Base-by-base conservation (phyloP, 345 rosid species). In the Aquilaria sinensis region DNA sequence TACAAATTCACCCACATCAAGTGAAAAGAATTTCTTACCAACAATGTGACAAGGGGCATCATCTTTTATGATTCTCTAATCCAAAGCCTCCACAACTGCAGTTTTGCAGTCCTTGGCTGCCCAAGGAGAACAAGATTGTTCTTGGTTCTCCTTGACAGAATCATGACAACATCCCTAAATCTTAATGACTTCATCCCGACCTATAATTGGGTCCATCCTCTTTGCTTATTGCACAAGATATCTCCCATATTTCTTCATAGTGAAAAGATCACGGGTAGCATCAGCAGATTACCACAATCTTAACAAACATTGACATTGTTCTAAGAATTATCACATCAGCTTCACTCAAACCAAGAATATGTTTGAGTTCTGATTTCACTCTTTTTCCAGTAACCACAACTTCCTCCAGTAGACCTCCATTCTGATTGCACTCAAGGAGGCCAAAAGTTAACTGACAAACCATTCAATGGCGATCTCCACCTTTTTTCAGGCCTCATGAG, bases 81-180 rank as follows among this genome's bases (percentile, higher is more conserved):
- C 97, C 70, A 90, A 62, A 2, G 95, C 97, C 72, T 90, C 97
- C 3, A 83, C 97, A 0, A 90, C 97, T 32, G 95, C 97, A 3
- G 97, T 90, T 74, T 90, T 90, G 0, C 97, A 8, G 87, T 92
- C 13, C 95, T 95, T 1, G 97, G 97, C 53, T 87, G 92, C 47
- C 97, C 97, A 49, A 90, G 87, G 15, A 90, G 87, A 43, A 90
- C 97, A 0, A 95, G 97, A 47, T 90, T 90, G 77, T 90, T 90
- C 79, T 90, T 90, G 0, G 97, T 90, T 57, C 97, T 79, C 31
- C 97, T 71, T 0, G 95, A 90, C 13, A 90, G 83, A 58, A 90
- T 90, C 72, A 95, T 75, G 8, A 90, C 80, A 1, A 90, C 90
- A 61, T 92, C 77, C 49, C 92, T 68, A n/a, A n/a, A n/a, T n/a